phyloP scores from a whole-genome alignment of 306 rosid species.

The Citrullus amarus region DNA sequence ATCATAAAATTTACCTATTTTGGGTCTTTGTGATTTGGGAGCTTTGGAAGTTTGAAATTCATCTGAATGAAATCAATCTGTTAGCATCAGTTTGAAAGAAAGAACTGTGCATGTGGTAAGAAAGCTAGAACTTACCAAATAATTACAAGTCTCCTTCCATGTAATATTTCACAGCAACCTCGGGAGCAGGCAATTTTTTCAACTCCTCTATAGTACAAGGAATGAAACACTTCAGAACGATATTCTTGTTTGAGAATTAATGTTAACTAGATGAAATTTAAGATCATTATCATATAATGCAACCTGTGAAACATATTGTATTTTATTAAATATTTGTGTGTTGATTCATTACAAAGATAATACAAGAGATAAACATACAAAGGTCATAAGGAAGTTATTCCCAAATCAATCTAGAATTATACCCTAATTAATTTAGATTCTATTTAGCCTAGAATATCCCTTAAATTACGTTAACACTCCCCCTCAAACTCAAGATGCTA shows the following conservation, averaged over 20 bases:
- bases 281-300: neutral
- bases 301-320: no score
- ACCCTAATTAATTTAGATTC: no score
- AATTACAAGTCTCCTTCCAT: constrained; percentile 76
- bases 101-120: neutral
- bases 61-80: constrained; percentile 39
- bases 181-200: constrained; percentile 75
- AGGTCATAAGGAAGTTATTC: no score
- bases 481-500: no score
- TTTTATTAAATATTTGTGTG: no score
- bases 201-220: constrained; percentile 39
- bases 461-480: no score
- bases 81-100: constrained; percentile 8
- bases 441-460: no score
- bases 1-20: constrained; percentile 45
- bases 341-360: no score
- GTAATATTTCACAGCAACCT: constrained; percentile 89
- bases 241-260: neutral
- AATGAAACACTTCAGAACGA: constrained; percentile 19
- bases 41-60: constrained; percentile 88
- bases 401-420: no score
- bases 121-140: constrained; percentile 49
- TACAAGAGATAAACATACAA: no score
- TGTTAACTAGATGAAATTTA: neutral
- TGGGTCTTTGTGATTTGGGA: constrained; percentile 86